phyloP scores from a whole-genome alignment of 371 early-diverging fungal species.

The Chytridiales sp. region DNA sequence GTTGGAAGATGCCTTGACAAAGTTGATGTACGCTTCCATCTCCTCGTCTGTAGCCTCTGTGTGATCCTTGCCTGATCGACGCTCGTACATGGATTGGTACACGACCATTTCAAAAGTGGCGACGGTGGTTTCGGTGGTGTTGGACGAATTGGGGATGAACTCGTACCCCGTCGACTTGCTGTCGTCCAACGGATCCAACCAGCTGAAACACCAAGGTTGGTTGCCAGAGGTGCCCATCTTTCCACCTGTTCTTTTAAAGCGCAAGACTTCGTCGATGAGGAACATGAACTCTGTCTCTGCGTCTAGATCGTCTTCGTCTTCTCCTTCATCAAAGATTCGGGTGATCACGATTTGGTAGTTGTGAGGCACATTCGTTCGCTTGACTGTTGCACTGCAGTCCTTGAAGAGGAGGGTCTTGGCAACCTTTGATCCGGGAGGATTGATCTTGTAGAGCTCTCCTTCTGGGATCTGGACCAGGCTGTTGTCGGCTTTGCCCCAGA shows the following conservation, averaged over 20 bases:
- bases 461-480: constrained; percentile 53
- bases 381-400: constrained; percentile 60
- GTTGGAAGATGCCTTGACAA: constrained; percentile 26
- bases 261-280: constrained; percentile 54
- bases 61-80: constrained; percentile 48
- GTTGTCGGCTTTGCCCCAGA: constrained; percentile 49
- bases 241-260: constrained; percentile 42
- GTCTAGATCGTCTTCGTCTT: constrained; percentile 54
- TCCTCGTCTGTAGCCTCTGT: constrained; percentile 60
- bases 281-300: constrained; percentile 56
- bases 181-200: constrained; percentile 31
- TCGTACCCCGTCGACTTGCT: constrained; percentile 33
- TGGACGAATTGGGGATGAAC: constrained; percentile 49
- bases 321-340: constrained; percentile 73
- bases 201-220: constrained; percentile 17
- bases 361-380: constrained; percentile 49
- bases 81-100: constrained; percentile 71
- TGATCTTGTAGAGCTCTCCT: constrained; percentile 53
- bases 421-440: constrained; percentile 24
- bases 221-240: not conserved
- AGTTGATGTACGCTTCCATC: constrained; percentile 47
- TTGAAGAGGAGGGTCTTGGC: constrained; percentile 43
- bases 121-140: constrained; percentile 36
- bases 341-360: constrained; percentile 64
- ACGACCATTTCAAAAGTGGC: constrained; percentile 60